Base-by-base conservation (phyloP, 371 early-diverging fungal genomes). In the Phascolomyces articulosus region DNA sequence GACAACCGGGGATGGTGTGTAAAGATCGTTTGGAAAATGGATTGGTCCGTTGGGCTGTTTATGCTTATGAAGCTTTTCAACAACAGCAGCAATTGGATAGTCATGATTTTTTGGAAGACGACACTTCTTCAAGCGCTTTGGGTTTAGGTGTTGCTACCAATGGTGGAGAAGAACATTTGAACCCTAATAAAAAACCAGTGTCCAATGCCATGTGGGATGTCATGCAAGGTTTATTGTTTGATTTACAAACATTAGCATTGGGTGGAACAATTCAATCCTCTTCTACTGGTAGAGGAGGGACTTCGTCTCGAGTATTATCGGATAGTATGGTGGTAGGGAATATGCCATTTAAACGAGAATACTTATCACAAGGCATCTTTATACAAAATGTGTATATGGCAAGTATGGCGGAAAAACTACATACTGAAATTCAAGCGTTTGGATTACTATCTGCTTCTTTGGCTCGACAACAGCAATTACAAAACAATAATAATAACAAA, bases 281-380 rank as follows among this genome's bases (percentile, higher is more conserved):
- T n/a, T n/a, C n/a, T n/a, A n/a, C n/a, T n/a, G n/a, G n/a, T n/a
- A n/a, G n/a, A n/a, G 44, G 16, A 48, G 10, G 24, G 54, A 61
- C 28, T 13, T 40, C n/a, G 51, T 28, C 24, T 3, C 67, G 82
- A 6, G 75, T 81, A 0, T 60, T 78, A 4, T 71, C 76, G 0
- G 79, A 82, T 47, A 75, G 58, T 24, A 82, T 82, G 70, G 71
- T 79, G 66, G 63, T 82, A 1, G 79, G 79, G 0, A 79, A 79
- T 49, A 77, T 82, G 75, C 75, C 77, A 1, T 40, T 82, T 3
- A 74, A 75, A 47, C 70, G 69, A 18, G 73, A 74, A 26, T 73
- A 72, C 40, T 44, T 82, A 7, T 64, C 58, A 15, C 72, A 78
- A 54, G 66, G 69, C 28, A 8, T 47, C 11, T 21, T 41, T 16